A percentile compares a stretch with the other conserved stretches of the same genome.
phyloP scores from a whole-genome alignment of 108 stramenopile species.

The Skeletonema marinoi region DNA sequence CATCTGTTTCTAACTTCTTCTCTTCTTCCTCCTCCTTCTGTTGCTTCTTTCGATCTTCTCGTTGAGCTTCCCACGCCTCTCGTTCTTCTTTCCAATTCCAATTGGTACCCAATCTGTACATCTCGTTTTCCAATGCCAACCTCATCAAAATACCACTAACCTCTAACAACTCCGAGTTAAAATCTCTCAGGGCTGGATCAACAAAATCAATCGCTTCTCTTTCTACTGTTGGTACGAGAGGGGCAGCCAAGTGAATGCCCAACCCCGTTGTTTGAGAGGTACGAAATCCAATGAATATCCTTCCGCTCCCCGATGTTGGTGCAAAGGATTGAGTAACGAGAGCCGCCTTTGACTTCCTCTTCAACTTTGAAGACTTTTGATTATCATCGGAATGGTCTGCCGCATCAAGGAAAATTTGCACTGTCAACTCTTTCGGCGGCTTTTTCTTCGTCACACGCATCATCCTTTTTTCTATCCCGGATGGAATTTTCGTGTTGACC shows the following conservation, averaged over 20 bases:
- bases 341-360: slow-evolving; percentile 18
- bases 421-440: slow-evolving; percentile 63
- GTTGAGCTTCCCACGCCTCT: slow-evolving; percentile 34
- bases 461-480: slow-evolving; percentile 68
- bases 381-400: slow-evolving; percentile 42
- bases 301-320: slow-evolving; percentile 62
- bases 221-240: slow-evolving; percentile 83
- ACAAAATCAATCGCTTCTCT: slow-evolving; percentile 84
- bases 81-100: slow-evolving; percentile 50
- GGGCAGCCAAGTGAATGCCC: slow-evolving; percentile 76
- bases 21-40: slow-evolving; percentile 1
- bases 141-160: slow-evolving; percentile 67
- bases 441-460: slow-evolving; percentile 88
- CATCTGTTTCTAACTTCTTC: background rate
- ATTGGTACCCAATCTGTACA: slow-evolving; percentile 49
- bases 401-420: slow-evolving; percentile 71
- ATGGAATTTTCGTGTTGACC: slow-evolving; percentile 67
- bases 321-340: slow-evolving; percentile 64
- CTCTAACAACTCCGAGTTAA: slow-evolving; percentile 73
- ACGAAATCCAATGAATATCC: slow-evolving; percentile 82
- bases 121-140: slow-evolving; percentile 67
- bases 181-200: slow-evolving; percentile 68
- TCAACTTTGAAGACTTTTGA: slow-evolving; percentile 9
- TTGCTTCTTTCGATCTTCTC: slow-evolving; percentile 10
- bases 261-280: slow-evolving; percentile 84